These are phyloP conservation scores for Nitzschia sp. DNA, from an alignment of 108 stramenopile species.

Conservation along the genomic window DNA sequence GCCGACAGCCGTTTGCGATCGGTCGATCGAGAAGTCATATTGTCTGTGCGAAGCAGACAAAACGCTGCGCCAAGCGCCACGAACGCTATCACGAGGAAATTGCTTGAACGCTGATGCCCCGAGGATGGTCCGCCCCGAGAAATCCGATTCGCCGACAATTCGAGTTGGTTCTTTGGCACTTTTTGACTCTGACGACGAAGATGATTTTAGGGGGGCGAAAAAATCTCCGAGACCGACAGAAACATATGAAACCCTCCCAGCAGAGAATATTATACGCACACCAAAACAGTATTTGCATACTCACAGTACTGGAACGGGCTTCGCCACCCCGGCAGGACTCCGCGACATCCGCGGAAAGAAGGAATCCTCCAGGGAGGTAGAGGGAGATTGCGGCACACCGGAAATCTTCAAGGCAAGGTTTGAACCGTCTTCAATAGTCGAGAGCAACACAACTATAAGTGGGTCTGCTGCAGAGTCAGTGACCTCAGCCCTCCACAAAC, in stretches of 20 bases:
- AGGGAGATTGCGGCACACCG: not conserved
- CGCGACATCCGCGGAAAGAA: not conserved
- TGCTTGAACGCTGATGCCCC: not conserved
- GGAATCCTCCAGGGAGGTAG: too few species aligned
- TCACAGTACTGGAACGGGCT: not conserved
- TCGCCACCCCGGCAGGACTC: conserved; percentile 8
- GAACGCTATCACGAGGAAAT: not conserved
- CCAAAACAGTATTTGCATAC: not conserved
- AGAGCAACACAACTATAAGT: too few species aligned
- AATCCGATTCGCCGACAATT: not conserved
- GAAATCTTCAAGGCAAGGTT: too few species aligned
- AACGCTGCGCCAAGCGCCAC: too few species aligned
- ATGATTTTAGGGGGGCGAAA: not conserved
- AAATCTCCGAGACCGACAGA: not conserved
- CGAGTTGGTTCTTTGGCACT: not conserved
- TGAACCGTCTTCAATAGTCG: conserved; percentile 15
- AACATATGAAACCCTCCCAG: not conserved
- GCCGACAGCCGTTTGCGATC: not conserved
- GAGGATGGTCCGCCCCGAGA: not conserved
- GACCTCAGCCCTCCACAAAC: not conserved
- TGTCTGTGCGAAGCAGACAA: too few species aligned
- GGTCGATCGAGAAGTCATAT: too few species aligned
- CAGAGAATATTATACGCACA: not conserved
- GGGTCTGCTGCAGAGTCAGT: too few species aligned
- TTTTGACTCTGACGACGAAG: not conserved